Base-by-base conservation (phyloP, 2,329 filamentous ascomycete species). In the Phyllosticta paracitricarpa region DNA sequence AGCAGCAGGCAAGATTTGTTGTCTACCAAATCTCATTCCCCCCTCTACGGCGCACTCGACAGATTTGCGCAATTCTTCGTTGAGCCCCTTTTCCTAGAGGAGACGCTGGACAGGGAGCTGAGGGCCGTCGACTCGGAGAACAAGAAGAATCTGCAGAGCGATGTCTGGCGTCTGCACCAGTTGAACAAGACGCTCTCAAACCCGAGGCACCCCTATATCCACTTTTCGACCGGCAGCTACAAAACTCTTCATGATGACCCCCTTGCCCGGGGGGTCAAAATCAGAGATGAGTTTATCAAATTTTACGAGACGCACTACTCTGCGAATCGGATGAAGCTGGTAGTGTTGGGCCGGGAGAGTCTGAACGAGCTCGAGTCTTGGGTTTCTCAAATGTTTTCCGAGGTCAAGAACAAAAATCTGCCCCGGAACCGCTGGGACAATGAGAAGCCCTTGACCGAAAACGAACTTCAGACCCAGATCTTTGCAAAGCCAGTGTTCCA, bases 11-110 rank as follows among this genome's bases (percentile, higher is more conserved):
- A 71, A 30, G 71, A 72, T 53, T 63, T 76, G 54, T 63, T 76
- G 54, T 68, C 71, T 52, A 64, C 66, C 9, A 77, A 75, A 63
- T 69, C 70, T 17, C 69, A 75, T 25, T 83, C 84, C n/a, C 85
- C 87, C 19, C 76, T 97, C 4, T 87, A 88, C 71, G 91, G 91
- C 25, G 92, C 89, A 4, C 80, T 97, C 58, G 92, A 97, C 72
- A 86, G 91, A 35, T 97, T 97, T 74, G 89, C 92, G 12, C 91
- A 96, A 72, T 97, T 97, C 76, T 97, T 97, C 73, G 87, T 96
- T 65, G 83, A 88, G 64, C 92, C 92, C 0, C 81, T 97, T 35
- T 97, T 97, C 73, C 81, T 95, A 9, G 85, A 88, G 59, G 90
- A 86, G 65, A 94, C 91, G 0, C 75, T 97, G 56, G 92, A 97